Base-by-base conservation (phyloP, 805 yeast genomes). In the Lipomyces chichibuensis region DNA sequence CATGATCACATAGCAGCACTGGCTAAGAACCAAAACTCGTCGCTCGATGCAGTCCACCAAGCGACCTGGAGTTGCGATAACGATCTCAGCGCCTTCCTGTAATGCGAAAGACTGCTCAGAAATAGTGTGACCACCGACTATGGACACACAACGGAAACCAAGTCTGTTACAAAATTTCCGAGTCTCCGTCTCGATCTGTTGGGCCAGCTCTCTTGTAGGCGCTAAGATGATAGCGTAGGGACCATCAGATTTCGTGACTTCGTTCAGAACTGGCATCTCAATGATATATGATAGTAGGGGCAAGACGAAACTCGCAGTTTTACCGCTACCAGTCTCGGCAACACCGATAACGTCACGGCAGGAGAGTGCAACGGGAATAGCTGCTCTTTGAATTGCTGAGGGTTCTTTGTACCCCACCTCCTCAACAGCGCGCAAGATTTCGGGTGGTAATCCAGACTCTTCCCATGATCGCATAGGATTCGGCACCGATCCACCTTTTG, bases 271-370 rank as follows among this genome's bases (percentile, higher is more conserved):
- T 0, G 87, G 85, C 54, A 80, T 77, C 74, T 77, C 84, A 78
- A 78, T 69, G 17, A 89, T 79, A 70, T 85, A 87, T 1, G 86
- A 76, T 9, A 90, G 74, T 60, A 91, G 77, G 0, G 99, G 98
- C 1, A 94, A 77, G 11, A 90, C 76, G 77, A 88, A 94, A 1
- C 96, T 89, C 13, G 93, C 80, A 0, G 99, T 94, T 75, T 95
- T 94, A 73, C 99, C 99, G 0, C 97, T 90, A 13, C 99, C 99
- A 0, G 99, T 94, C 72, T 92, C 92, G 0, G 98, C 98, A n/a
- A 93, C 84, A 14, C 97, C 98, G 25, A 93, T 82, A 1, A 91
- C 81, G 76, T 94, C 97, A 29, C 85, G 78, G 2, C 83, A 80
- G 0, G 80, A 75, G 27, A 88, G 73, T 0, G 89, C 88, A 32